Evolutionary conservation across 176 grass and related monocot species (phyloP), one percentile per base, ranked within the genome.

Genomic region (Saccharum spontaneum): DNA sequence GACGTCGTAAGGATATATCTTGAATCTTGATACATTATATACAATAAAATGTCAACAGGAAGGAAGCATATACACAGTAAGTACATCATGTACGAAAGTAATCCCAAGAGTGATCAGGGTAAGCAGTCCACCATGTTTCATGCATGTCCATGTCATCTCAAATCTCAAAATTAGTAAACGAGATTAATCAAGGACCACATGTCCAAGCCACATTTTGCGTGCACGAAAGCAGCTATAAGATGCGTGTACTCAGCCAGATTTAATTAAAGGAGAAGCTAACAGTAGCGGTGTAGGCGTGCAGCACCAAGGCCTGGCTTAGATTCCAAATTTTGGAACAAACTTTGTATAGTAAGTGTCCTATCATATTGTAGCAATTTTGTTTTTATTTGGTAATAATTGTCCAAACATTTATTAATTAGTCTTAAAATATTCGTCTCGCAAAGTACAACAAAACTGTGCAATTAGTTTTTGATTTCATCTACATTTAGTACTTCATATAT

Each of bases 151-250:
- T 36, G 26, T 18, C 59, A 52, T 40, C 43, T 50, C 60, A 38
- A 44, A 52, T 40, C 43, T 50, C 60, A 38, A 44, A 37, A 40
- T 67, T 38, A 38, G 37, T 38, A 38, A 38, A 38, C 37, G 37
- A 38, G 6, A 79, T 48, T 61, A 8, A 66, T 43, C 59, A 65
- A 66, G 61, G 15, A 48, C 28, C 16, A 48, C 24, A 55, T 9
- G 52, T n/a, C 13, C 16, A 59, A 44, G 33, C 6, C 20, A 31
- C 52, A 13, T 18, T n/a, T 22, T 46, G 60, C 81, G 39, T 74
- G 38, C 81, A 74, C 69, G 81, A 44, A 69, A 69, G 78, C 10
- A 30, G 79, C 18, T 69, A 23, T n/a, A 30, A 50, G 17, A 67
- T 24, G 20, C 28, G 45, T n/a, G 24, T 39, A 37, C 48, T 69